phyloP scores from a whole-genome alignment of 106 monocot genomes.

The Platanthera guangdongensis region DNA sequence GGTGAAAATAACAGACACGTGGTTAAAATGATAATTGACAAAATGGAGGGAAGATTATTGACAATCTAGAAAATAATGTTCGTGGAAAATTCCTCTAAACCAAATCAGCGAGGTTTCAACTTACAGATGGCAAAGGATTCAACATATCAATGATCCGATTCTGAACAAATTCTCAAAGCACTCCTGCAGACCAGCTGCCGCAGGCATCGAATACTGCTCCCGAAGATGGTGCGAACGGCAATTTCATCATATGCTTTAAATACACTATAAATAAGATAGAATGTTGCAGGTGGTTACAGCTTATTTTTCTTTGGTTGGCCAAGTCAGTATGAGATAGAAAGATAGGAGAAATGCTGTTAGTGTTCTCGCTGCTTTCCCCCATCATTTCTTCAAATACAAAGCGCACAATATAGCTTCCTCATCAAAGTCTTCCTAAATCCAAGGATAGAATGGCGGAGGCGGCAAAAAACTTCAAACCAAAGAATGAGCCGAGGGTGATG shows the following conservation, averaged over 20 bases:
- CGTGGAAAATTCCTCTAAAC: not conserved
- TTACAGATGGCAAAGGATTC: not conserved
- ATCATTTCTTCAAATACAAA: conserved; percentile 2
- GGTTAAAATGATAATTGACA: too few relatives aligned
- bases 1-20: too few relatives aligned
- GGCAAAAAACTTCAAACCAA: conserved; percentile 8
- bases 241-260: conserved; percentile 1
- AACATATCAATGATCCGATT: not conserved
- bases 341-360: not conserved
- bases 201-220: not conserved
- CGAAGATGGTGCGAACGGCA: not conserved
- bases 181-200: not conserved
- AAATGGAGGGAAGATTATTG: not conserved
- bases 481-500: conserved; percentile 15
- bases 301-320: not conserved
- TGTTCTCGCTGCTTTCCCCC: conserved; percentile 14
- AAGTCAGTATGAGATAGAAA: not conserved
- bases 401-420: not conserved
- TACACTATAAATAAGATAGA: not conserved
- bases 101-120: not conserved
- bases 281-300: not conserved
- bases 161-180: not conserved
- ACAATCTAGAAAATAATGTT: conserved; percentile 3
- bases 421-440: not conserved
- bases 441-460: not conserved